These are phyloP conservation scores for Euptelea pleiosperma DNA, from an alignment of 164 flowering plant species.

Conservation along the genomic window DNA sequence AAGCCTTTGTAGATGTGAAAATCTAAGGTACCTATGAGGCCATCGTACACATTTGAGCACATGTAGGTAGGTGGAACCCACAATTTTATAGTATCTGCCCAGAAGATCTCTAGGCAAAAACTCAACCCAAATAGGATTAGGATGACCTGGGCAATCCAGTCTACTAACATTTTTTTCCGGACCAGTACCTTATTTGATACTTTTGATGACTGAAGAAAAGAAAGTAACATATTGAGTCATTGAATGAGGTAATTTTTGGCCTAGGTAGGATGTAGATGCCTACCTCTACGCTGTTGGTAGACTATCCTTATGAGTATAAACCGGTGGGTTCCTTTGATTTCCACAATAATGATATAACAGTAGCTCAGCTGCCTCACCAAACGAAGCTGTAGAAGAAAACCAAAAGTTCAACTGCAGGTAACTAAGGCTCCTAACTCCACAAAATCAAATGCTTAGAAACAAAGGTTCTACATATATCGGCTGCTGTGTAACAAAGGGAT, in stretches of 20 bases:
- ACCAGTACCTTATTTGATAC: not conserved
- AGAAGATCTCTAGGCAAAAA: not conserved
- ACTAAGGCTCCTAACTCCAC: not conserved
- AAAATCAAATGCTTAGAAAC: no score
- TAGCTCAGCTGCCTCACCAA: no score
- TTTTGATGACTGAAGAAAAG: not conserved
- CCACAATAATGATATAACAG: no score
- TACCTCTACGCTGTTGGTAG: not conserved
- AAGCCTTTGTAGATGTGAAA: no score
- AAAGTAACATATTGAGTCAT: not conserved
- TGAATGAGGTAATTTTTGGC: constrained; percentile 3
- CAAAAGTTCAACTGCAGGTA: not conserved
- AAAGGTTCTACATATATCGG: no score
- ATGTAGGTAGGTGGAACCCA: not conserved
- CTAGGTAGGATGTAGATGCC: not conserved
- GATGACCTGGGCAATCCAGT: not conserved
- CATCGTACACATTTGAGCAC: not conserved
- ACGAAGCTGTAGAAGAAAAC: not conserved
- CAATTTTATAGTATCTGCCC: not conserved
- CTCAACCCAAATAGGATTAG: not conserved
- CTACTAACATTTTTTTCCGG: not conserved
- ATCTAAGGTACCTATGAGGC: not conserved
- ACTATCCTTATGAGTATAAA: not conserved
- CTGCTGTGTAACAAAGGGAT: no score
- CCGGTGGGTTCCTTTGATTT: not conserved